A percentile compares a stretch with the other conserved stretches of the same genome.
Conservation (phyloP, 1,284 basidiomycete species). For the Irpex sp. region DNA sequence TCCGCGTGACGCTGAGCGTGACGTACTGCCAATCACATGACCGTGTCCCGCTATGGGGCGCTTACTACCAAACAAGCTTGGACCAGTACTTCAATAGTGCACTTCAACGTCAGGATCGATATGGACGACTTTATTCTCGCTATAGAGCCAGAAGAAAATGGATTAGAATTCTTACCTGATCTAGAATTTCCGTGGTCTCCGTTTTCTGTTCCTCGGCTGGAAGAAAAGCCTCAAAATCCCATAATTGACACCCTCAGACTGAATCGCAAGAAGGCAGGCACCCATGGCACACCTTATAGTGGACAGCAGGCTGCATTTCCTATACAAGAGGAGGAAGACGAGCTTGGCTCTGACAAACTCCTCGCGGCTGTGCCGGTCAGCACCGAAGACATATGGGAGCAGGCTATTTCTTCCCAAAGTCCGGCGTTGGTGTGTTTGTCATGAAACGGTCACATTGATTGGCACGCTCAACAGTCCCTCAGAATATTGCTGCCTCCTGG, state of each 20-base stretch:
- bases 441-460: background rate
- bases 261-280: background rate
- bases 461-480: too few species aligned
- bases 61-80: background rate
- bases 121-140: constrained; percentile 6
- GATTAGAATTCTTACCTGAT: constrained; percentile 16
- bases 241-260: constrained; percentile 51
- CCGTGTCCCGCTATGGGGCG: constrained; percentile 4
- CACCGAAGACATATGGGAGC: background rate
- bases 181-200: constrained; percentile 21
- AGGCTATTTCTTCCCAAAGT: background rate
- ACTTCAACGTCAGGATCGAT: background rate
- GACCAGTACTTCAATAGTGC: too few species aligned
- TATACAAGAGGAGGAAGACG: background rate
- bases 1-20: background rate
- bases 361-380: background rate
- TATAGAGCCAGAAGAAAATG: background rate
- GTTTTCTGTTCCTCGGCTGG: constrained; percentile 53
- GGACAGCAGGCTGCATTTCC: background rate
- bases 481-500: constrained; percentile 44
- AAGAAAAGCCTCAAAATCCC: constrained; percentile 70
- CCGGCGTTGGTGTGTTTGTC: background rate
- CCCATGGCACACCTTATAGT: background rate
- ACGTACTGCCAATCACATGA: constrained; percentile 7
- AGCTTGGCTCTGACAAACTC: background rate